Evolutionary conservation across 129 eudicot species (phyloP), one percentile per base, ranked within the genome.

Genomic region (Tagetes erecta): DNA sequence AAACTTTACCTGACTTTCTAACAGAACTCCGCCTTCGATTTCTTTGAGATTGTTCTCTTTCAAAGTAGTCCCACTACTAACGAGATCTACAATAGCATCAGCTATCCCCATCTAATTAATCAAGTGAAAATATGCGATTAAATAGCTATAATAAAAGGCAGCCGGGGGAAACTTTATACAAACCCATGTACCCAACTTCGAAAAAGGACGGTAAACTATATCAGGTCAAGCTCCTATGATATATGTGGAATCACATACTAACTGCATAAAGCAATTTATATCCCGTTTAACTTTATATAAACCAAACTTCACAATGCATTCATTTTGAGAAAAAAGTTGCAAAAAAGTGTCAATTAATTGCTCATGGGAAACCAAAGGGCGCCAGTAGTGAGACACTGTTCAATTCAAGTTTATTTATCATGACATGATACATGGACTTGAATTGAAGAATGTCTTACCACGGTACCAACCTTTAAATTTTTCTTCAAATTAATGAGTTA

Each of bases 81-180:
- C 98, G 64, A 93, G 98, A 80, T 93, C 98, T 76, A 93, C 90
- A 72, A 93, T 90, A 36, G 96, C 98, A 90, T 93, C 98, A 70
- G 98, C 98, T 83, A 88, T 93, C 49, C 98, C 98, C 98, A 93
- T 93, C 98, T 93, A 64, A 40, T 41, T 37, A 36, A 59, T 47
- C 39, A 75, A 67, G 73, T 6, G 10, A 77, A 55, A 51, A 64
- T 34, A 71, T 50, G 57, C 51, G 27, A 63, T 33, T 4, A 62
- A 62, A 51, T 51, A 50, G 66, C 1, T 60, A 71, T 60, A 47
- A 63, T 46, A 42, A 42, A 67, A 53, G 44, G 10, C 30, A 58
- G 40, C 6, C 10, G n/a, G 39, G 6, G 5, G 35, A 38, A 40
- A 2, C 27, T 10, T 55, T 20, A 14, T 33, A 31, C 12, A 58